These are phyloP conservation scores for Penicillium arizonense DNA, from an alignment of 495 filamentous ascomycete genomes.

Conservation along the genomic window DNA sequence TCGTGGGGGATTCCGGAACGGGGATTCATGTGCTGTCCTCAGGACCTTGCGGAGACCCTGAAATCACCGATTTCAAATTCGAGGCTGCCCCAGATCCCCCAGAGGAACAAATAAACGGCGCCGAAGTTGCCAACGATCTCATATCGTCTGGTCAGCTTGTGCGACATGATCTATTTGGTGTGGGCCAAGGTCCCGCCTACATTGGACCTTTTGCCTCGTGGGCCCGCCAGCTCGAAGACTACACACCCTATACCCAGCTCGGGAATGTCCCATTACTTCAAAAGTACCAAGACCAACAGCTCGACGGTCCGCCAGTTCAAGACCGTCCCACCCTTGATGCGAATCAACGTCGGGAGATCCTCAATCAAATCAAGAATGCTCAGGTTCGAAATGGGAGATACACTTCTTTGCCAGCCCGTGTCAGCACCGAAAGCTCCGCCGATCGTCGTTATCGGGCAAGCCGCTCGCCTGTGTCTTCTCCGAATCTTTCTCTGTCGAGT, in stretches of 20 bases:
- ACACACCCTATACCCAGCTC: constrained; percentile 12
- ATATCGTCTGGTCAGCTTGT: constrained; percentile 36
- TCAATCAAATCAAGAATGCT: constrained; percentile 21
- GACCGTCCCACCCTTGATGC: constrained; percentile 23
- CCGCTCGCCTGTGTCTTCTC: too few species aligned
- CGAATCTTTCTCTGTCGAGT: too few species aligned
- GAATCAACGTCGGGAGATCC: constrained; percentile 14
- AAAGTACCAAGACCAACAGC: constrained; percentile 27
- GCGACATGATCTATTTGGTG: constrained; percentile 41
- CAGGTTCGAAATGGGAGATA: constrained; percentile 25
- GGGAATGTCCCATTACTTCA: constrained; percentile 16
- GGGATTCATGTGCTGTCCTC: constrained; percentile 65
- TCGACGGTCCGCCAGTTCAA: constrained; percentile 21
- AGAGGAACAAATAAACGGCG: constrained; percentile 20
- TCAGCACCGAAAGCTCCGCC: too few species aligned
- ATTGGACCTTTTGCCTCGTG: constrained; percentile 44
- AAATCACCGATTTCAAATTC: constrained; percentile 19
- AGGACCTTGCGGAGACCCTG: constrained; percentile 25
- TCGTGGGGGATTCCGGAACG: constrained; percentile 76
- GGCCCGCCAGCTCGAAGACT: constrained; percentile 28
- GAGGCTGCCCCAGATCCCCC: constrained; percentile 17
- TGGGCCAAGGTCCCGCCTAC: constrained; percentile 45
- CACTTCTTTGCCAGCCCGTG: too few species aligned
- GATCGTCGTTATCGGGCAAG: too few species aligned
- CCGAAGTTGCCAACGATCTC: constrained; percentile 24